Evolutionary conservation across 176 grass and related monocot genomes (phyloP).

Genomic region (Aegilops bicornis): DNA sequence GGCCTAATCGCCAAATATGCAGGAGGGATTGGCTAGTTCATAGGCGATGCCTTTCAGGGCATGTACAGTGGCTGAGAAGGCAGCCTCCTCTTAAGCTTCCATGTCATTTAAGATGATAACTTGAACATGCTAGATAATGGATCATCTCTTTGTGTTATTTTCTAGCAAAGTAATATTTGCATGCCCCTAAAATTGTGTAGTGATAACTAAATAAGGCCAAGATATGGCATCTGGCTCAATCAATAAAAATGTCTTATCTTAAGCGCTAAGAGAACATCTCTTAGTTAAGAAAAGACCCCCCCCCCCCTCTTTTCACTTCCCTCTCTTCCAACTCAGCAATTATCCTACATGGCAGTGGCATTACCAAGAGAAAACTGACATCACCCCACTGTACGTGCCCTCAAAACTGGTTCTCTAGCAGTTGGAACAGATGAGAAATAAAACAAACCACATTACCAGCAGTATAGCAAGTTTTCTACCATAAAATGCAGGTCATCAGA

Average conservation of each 20-base stretch:
- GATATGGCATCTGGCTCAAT: not conserved
- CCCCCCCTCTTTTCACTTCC: too few species aligned
- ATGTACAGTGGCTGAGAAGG: not conserved
- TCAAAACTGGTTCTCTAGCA: not conserved
- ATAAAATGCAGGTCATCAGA: not conserved
- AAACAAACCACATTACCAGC: not conserved
- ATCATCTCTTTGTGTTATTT: not conserved
- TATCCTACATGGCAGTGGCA: not conserved
- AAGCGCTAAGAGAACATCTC: not conserved
- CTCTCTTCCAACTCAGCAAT: not conserved
- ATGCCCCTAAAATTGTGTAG: not conserved
- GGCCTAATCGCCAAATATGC: not conserved
- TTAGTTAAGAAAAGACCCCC: too few species aligned
- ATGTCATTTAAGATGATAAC: not conserved
- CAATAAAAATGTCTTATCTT: not conserved
- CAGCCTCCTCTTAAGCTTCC: not conserved
- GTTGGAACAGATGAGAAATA: not conserved
- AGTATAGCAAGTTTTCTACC: not conserved
- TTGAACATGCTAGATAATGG: not conserved
- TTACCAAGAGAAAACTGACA: slow-evolving; percentile 1
- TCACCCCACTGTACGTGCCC: not conserved
- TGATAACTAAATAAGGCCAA: not conserved
- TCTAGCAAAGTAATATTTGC: not conserved
- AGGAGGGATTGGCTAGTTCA: not conserved
- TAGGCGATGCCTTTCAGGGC: not conserved